Evolutionary conservation across 2,329 filamentous ascomycete species (phyloP), one percentile per base, ranked within the genome.

Genomic region (Penicillium concentricum): DNA sequence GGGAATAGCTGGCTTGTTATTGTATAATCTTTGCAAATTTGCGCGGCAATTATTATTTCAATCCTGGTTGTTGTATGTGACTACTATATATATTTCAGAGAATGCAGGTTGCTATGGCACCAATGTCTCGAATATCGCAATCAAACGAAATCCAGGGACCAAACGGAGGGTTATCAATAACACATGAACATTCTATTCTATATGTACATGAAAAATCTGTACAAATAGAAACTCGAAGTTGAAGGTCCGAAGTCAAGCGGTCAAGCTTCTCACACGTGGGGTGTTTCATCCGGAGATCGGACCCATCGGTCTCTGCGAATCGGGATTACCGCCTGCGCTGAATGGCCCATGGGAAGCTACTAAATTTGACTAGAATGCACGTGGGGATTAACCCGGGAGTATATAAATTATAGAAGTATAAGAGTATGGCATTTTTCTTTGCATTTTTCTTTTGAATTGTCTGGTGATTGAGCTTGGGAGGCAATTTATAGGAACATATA

Each of bases 201-300:
- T n/a, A n/a, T n/a, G n/a, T 9, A 34, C 7, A 7, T 24, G 22
- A 37, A 42, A 16, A 10, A 5, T 32, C 13, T 20, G 15, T 8
- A n/a, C 18, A 43, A 41, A 26, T 35, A 41, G 39, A 24, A 34
- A n/a, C 20, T 16, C 8, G 20, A 45, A 32, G 32, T 39, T 37
- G 22, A 26, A 16, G 39, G 8, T 22, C 22, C 45, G 28, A 26
- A 48, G 45, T 46, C 37, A 35, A 67, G 62, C 61, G 60, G 67
- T 65, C 65, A 66, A 69, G 59, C 60, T 64, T 65, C 60, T 34
- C 57, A 63, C 65, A 71, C 69, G 69, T 72, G 69, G 68, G 58
- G 64, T 63, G 30, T 46, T 35, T 44, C 20, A n/a, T 59, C 58
- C 57, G 61, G 59, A 63, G 60, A 69, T 67, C 61, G 60, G 61